These are phyloP conservation scores for Solanum lycopersicoides DNA, from an alignment of 257 asterid species.

Conservation along the genomic window DNA sequence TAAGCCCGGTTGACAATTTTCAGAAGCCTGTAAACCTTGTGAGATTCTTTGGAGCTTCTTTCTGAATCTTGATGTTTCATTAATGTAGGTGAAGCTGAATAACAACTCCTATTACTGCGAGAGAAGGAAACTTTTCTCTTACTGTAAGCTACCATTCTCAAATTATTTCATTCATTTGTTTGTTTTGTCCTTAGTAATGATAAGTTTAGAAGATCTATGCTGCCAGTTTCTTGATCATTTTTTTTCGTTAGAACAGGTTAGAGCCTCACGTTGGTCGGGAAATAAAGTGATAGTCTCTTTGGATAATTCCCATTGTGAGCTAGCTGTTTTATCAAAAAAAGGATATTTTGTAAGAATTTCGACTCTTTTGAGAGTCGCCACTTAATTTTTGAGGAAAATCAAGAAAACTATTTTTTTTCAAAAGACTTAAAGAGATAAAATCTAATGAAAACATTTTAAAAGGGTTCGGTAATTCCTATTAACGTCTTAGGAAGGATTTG, in stretches of 20 bases:
- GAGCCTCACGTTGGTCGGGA: not conserved
- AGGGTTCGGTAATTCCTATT: too few relatives aligned
- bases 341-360: too few relatives aligned
- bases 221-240: not conserved
- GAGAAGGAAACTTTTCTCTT: conserved; percentile 60
- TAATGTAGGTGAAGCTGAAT: conserved; percentile 64
- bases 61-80: not conserved
- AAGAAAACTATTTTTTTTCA: too few relatives aligned
- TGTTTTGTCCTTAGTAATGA: not conserved
- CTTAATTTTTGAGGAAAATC: too few relatives aligned
- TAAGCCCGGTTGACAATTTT: conserved; percentile 10
- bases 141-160: conserved; percentile 25
- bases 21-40: too few relatives aligned
- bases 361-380: too few relatives aligned
- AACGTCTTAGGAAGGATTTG: too few relatives aligned
- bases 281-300: not conserved
- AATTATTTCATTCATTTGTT: not conserved
- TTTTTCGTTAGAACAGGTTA: not conserved
- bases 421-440: too few relatives aligned
- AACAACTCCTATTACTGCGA: conserved; percentile 59
- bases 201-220: not conserved
- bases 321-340: too few relatives aligned
- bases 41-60: not conserved
- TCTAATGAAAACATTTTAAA: too few relatives aligned
- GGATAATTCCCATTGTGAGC: not conserved